Evolutionary conservation across 805 yeast genomes (phyloP), one percentile per base, ranked within the genome.

Genomic region (Jamesozyma spencerorum): DNA sequence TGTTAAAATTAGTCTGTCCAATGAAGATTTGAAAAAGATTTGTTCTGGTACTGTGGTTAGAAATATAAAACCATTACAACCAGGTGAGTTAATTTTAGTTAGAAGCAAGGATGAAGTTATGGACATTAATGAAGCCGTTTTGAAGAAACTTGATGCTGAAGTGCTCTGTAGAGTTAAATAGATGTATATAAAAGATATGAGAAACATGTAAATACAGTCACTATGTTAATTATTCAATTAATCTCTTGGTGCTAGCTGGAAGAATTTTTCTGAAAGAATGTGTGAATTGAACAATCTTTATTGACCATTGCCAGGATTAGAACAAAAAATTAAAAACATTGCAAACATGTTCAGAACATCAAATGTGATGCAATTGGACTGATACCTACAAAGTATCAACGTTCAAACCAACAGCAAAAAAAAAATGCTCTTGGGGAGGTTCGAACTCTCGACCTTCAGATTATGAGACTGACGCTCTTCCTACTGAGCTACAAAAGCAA

Each of bases 21-120:
- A 69, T 17, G 69, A 72, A 1, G 95, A 88, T 48, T 64, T 92
- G 47, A 73, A 73, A 54, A 75, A 77, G 15, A 70, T 92, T 47
- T 82, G 94, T 18, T 69, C 79, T 7, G 98, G 97, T 3, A 67
- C 74, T 45, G 71, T 77, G 10, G 80, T 85, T 19, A 75, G 94
- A 65, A 70, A 76, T 49, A 78, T 90, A 44, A 72, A 75, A 52
- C 94, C 97, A 0, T 64, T 85, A 38, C 85, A 80, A 55, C 94
- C 96, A 0, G 95, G 95, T 30, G 98, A 92, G 61, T 72, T 84
- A 44, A 77, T 87, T 45, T 77, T 92, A 51, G 74, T 92, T 26
- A 70, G 71, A 48, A 65, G 75, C 33, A 66, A 67, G 20, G 68
- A 71, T 7, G 70, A 71, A 17, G 72, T 88, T 31, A 66, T 84